phyloP scores from a whole-genome alignment of 2,329 filamentous ascomycete species.

The Ophiostoma sp. region DNA sequence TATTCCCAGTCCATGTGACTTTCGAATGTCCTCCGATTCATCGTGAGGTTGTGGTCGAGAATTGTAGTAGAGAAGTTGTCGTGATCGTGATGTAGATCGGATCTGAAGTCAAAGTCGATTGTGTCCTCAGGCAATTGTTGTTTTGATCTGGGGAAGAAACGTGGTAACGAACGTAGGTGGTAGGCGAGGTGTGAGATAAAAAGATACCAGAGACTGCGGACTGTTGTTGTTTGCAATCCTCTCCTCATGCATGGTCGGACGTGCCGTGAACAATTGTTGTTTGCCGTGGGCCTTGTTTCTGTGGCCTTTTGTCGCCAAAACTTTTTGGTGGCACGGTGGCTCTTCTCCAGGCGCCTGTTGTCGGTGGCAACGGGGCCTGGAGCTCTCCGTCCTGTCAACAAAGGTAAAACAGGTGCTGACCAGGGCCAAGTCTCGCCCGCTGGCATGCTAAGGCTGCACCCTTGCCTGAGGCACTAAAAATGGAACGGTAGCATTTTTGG shows the following conservation, averaged over 20 bases:
- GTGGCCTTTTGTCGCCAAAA: background rate
- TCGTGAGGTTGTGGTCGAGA: conserved; percentile 27
- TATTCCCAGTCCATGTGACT: conserved; percentile 69
- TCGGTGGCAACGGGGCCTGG: conserved; percentile 35
- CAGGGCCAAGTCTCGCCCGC: background rate
- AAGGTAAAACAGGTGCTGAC: conserved; percentile 15
- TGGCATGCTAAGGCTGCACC: conserved; percentile 15
- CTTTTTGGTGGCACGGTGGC: conserved; percentile 16
- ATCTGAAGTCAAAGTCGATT: background rate
- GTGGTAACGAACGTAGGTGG: background rate
- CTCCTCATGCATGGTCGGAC: background rate
- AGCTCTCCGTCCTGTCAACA: conserved; percentile 33
- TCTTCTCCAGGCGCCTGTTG: conserved; percentile 28
- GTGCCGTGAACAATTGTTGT: conserved; percentile 3
- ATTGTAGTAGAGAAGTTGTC: background rate
- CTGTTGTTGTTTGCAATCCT: conserved; percentile 1
- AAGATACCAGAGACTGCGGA: background rate
- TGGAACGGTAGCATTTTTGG: background rate
- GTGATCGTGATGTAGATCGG: background rate
- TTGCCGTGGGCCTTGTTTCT: background rate
- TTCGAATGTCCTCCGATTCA: conserved; percentile 56
- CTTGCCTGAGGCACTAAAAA: conserved; percentile 22
- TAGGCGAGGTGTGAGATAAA: background rate
- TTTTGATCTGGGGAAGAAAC: background rate
- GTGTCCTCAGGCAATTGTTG: conserved; percentile 4